Percentiles rank a stretch among this genome's conserved stretches.
These are phyloP conservation scores for Kodamaea hsintzibuensis DNA, from an alignment of 805 yeast species.

Conservation along the genomic window DNA sequence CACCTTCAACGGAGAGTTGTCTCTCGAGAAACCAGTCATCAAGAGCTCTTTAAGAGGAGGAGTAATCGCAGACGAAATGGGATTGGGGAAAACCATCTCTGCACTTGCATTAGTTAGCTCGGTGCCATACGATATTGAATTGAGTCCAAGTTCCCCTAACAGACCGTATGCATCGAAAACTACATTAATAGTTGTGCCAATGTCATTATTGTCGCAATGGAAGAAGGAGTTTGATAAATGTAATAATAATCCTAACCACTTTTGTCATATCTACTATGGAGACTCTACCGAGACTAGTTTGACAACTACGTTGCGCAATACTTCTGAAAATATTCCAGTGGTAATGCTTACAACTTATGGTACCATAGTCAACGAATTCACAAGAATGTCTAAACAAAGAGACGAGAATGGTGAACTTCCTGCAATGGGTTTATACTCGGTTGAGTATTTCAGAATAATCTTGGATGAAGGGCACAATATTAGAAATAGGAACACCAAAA, in stretches of 20 bases:
- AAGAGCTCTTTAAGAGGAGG: slow-evolving; percentile 73
- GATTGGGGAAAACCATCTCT: slow-evolving; percentile 89
- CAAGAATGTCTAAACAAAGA: slow-evolving; percentile 39
- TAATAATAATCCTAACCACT: slow-evolving; percentile 43
- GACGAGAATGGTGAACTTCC: slow-evolving; percentile 29
- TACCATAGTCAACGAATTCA: slow-evolving; percentile 75
- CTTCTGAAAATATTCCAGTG: slow-evolving; percentile 52
- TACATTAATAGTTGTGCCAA: slow-evolving; percentile 82
- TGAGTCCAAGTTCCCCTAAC: slow-evolving; percentile 6
- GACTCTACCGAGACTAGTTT: slow-evolving; percentile 55
- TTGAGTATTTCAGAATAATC: slow-evolving; percentile 72
- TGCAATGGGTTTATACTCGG: slow-evolving; percentile 62
- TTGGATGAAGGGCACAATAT: slow-evolving; percentile 92
- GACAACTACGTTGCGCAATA: slow-evolving; percentile 41
- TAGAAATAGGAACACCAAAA: slow-evolving; percentile 73
- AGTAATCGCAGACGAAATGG: slow-evolving; percentile 95
- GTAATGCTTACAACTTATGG: slow-evolving; percentile 87
- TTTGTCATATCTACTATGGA: slow-evolving; percentile 75
- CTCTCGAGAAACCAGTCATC: slow-evolving; percentile 64
- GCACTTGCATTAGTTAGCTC: slow-evolving; percentile 72
- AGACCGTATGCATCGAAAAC: slow-evolving; percentile 64
- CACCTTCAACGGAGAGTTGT: slow-evolving; percentile 76
- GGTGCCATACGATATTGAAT: slow-evolving; percentile 52
- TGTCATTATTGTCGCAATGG: slow-evolving; percentile 93
- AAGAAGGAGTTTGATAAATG: slow-evolving; percentile 71